Base-by-base conservation (phyloP, 2,329 filamentous ascomycete species). In the Neopestalotiopsis clavispora region DNA sequence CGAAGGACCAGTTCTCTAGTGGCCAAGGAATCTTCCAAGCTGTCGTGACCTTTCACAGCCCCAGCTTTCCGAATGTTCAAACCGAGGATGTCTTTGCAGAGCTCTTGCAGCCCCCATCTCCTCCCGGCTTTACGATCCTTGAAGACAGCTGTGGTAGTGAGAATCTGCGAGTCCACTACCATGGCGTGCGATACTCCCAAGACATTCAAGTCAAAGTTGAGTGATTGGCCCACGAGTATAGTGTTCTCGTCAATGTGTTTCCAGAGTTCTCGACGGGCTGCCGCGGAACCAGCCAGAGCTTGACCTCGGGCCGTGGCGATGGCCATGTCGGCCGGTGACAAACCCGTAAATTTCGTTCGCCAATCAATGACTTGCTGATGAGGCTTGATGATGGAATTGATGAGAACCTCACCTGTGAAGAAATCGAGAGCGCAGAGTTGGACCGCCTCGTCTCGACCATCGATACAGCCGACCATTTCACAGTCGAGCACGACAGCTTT, bases 201-300 rank as follows among this genome's bases (percentile, higher is more conserved):
- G 0, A 78, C 79, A 6, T 79, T 72, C 0, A 86, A 74, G 63
- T 86, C 83, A 61, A 82, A 71, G 4, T 81, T 67, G 4, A 85
- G 72, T 2, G 81, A 75, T 58, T 86, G 84, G 0, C 84, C 84
- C 38, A 85, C 72, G 4, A 86, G 71, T 4, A 86, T 77, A 0
- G 84, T 85, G 9, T 80, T 67, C 0, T 68, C 69, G 68, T 84
- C 80, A 45, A 83, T 78, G 68, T 77, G 76, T 34, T 77, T 72
- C 79, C 78, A 85, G 4, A 86, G 71, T 57, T 75, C 76, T 4
- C 71, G 66, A 1, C 83, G 80, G 1, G 84, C 84, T 4, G 70
- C 78, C 65, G 78, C 58, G 79, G 82, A 84, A 1, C 81, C 81
- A 1, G 68, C 12, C 4, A 86, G 69, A 1, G 78, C 77, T 17